Evolutionary conservation across 805 yeast species (phyloP).

Genomic region (Limtongia smithiae): DNA sequence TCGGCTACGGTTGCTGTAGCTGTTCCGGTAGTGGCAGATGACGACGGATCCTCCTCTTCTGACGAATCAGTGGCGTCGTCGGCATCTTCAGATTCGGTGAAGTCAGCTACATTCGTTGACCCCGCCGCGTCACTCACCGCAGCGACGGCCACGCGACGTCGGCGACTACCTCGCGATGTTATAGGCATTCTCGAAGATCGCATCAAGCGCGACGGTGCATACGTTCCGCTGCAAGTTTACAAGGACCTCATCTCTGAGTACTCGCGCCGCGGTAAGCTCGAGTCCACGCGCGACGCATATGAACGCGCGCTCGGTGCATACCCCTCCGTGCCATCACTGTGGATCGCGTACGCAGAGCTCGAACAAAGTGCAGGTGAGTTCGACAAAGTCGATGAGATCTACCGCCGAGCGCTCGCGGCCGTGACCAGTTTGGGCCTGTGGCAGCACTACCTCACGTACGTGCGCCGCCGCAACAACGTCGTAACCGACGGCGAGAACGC

Average conservation of each 20-base stretch:
- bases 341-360: slow-evolving; percentile 68
- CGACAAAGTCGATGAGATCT: slow-evolving; percentile 60
- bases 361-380: slow-evolving; percentile 65
- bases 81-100: slow-evolving; percentile 4
- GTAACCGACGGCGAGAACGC: slow-evolving; percentile 80
- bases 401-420: slow-evolving; percentile 42
- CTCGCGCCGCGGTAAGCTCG: slow-evolving; percentile 54
- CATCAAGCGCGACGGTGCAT: slow-evolving; percentile 6
- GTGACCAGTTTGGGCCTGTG: slow-evolving; percentile 40
- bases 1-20: too few species aligned
- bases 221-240: slow-evolving; percentile 10
- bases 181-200: slow-evolving; percentile 56
- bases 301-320: slow-evolving; percentile 60
- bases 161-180: slow-evolving; percentile 45
- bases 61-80: slow-evolving; percentile 12
- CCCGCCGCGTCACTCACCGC: slow-evolving; percentile 8
- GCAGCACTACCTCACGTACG: slow-evolving; percentile 72
- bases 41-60: slow-evolving; percentile 1
- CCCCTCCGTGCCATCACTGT: slow-evolving; percentile 47
- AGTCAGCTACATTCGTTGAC: slow-evolving; percentile 14
- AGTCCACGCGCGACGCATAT: slow-evolving; percentile 55
- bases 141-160: slow-evolving; percentile 24
- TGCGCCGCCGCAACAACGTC: slow-evolving; percentile 60
- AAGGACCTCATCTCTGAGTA: slow-evolving; percentile 36
- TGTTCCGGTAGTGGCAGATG: too few species aligned